Evolutionary conservation across 2,329 filamentous ascomycete genomes (phyloP).

Genomic region (Aspergillus phoenicis): DNA sequence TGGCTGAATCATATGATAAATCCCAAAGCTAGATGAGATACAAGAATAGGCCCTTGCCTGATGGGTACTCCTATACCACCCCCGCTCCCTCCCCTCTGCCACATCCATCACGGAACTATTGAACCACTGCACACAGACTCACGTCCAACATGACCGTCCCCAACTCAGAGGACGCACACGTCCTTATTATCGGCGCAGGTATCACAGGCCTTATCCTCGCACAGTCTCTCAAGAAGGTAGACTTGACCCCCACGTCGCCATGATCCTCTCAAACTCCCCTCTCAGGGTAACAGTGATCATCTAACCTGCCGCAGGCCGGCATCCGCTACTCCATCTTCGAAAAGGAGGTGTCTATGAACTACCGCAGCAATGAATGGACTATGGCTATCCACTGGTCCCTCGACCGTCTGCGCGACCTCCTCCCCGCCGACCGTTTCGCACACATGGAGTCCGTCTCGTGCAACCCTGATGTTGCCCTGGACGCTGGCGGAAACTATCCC

Average conservation of each 20-base stretch:
- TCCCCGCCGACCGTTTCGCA: conserved; percentile 1
- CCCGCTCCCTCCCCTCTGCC: not conserved
- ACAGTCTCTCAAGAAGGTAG: conserved; percentile 7
- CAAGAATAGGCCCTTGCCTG: not conserved
- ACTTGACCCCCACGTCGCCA: not conserved
- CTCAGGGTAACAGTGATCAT: too few species aligned
- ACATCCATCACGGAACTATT: not conserved
- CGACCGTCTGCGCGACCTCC: not conserved
- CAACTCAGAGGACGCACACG: not conserved
- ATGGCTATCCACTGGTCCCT: conserved; percentile 17
- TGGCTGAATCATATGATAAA: too few species aligned
- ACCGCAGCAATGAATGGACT: conserved; percentile 17
- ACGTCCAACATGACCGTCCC: not conserved
- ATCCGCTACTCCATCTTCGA: conserved; percentile 14
- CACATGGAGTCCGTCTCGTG: conserved; percentile 4
- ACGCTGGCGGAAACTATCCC: conserved; percentile 7
- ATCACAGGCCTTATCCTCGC: conserved; percentile 13
- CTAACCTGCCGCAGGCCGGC: not conserved
- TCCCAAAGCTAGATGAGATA: not conserved
- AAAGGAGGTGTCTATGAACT: conserved; percentile 9
- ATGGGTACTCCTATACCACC: not conserved
- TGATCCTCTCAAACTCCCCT: too few species aligned
- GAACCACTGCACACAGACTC: not conserved
- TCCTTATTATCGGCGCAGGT: conserved; percentile 11
- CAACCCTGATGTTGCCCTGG: conserved; percentile 4